Percentiles rank a stretch among this genome's conserved stretches.
These are phyloP conservation scores for Globisporangium recalcitrans DNA, from an alignment of 352 stramenopile genomes.

Conservation along the genomic window DNA sequence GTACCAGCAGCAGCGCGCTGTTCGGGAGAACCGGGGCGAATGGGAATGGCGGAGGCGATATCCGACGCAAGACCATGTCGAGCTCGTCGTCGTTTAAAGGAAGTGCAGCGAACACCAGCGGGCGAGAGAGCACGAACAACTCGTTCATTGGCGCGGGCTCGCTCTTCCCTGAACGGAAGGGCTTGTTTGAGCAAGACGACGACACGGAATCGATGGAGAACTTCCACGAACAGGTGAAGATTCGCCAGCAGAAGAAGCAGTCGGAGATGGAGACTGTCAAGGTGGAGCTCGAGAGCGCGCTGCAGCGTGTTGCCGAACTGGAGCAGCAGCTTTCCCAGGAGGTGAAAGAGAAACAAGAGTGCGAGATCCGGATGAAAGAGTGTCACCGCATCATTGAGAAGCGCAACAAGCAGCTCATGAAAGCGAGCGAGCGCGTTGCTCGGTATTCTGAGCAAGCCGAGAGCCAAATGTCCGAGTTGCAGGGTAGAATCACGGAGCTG, in stretches of 20 bases:
- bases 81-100: slow-evolving; percentile 14
- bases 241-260: slow-evolving; percentile 65
- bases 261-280: slow-evolving; percentile 50
- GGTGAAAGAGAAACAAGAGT: slow-evolving; percentile 56
- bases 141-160: slow-evolving; percentile 13
- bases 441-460: slow-evolving; percentile 63
- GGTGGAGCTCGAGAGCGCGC: slow-evolving; percentile 36
- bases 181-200: slow-evolving; percentile 74
- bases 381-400: slow-evolving; percentile 83
- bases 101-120: neutral
- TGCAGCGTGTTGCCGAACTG: slow-evolving; percentile 26
- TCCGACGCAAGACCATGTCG: slow-evolving; percentile 13
- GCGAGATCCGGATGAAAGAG: slow-evolving; percentile 65
- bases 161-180: slow-evolving; percentile 36
- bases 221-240: slow-evolving; percentile 63
- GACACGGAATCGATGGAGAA: slow-evolving; percentile 69
- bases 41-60: slow-evolving; percentile 8
- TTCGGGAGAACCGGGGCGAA: slow-evolving; percentile 1
- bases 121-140: slow-evolving; percentile 8
- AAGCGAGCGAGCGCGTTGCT: slow-evolving; percentile 68
- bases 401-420: slow-evolving; percentile 82
- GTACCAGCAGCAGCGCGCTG: slow-evolving; percentile 7
- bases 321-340: slow-evolving; percentile 29
- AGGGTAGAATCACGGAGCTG: slow-evolving; percentile 33
- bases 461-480: slow-evolving; percentile 35